Conservation (phyloP, 2,329 filamentous ascomycete genomes). For the Aureobasidium sp. region DNA sequence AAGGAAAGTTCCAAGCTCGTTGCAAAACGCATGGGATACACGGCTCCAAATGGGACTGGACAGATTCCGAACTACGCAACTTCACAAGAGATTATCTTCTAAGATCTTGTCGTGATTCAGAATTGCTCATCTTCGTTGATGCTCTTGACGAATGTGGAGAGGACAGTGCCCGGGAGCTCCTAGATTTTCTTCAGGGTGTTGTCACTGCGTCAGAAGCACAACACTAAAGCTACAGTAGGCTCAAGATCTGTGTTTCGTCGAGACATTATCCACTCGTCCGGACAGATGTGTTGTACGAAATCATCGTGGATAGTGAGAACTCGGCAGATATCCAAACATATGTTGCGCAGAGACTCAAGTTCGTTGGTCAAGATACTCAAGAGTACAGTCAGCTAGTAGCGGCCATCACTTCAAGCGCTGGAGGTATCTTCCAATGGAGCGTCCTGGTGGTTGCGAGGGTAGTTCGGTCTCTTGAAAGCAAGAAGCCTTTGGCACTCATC, state of each 20-base stretch:
- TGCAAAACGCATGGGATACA: not conserved
- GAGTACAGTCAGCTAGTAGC: not conserved
- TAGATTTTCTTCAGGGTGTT: not conserved
- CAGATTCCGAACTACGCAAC: not conserved
- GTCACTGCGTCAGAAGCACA: not conserved
- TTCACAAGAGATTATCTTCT: not conserved
- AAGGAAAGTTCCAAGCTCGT: not conserved
- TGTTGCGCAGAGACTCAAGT: not conserved
- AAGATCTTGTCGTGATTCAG: not conserved
- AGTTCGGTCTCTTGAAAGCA: not conserved
- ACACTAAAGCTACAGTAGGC: not conserved
- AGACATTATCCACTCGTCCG: not conserved
- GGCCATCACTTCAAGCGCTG: not conserved
- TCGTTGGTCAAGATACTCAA: not conserved
- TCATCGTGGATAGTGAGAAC: not conserved
- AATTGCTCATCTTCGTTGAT: not conserved
- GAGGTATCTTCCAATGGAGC: not conserved
- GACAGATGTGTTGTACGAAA: not conserved
- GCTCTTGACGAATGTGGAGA: not conserved
- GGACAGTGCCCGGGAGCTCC: not conserved
- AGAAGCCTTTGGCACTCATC: not conserved
- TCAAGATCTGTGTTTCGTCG: not conserved
- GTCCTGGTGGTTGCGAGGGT: not conserved
- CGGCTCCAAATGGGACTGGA: not conserved
- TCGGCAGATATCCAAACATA: not conserved